Percentiles rank a stretch among this genome's conserved stretches.
These are phyloP conservation scores for Medakamo hakoo DNA, from an alignment of 139 green algal genomes.

Conservation along the genomic window DNA sequence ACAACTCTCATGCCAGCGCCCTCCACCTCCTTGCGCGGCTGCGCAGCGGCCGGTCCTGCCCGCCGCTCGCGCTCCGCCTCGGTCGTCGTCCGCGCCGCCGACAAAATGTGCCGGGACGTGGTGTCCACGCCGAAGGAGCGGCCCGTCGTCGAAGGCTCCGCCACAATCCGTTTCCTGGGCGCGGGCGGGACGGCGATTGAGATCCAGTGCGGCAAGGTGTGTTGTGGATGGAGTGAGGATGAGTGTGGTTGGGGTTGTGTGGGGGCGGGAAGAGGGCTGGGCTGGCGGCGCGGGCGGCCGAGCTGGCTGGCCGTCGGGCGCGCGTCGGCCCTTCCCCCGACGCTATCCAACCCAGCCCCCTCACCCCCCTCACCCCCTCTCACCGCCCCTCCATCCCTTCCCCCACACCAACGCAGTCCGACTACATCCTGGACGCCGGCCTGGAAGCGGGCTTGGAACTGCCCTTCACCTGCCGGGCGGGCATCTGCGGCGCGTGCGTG, in stretches of 20 bases:
- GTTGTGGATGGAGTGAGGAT: neutral
- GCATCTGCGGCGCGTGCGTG: conserved; percentile 68
- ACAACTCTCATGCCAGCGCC: too few relatives aligned
- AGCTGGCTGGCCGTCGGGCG: neutral
- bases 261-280: neutral
- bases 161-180: conserved; percentile 51
- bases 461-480: conserved; percentile 69
- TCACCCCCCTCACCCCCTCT: neutral
- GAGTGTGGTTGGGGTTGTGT: neutral
- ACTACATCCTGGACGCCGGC: conserved; percentile 82
- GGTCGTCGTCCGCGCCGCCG: too few relatives aligned
- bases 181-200: conserved; percentile 25
- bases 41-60: too few relatives aligned
- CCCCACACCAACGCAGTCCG: too few relatives aligned
- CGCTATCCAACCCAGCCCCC: neutral
- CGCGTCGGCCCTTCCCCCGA: too few relatives aligned
- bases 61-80: too few relatives aligned
- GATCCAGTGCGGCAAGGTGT: conserved; percentile 29
- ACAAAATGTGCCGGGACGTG: conserved; percentile 54
- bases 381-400: neutral
- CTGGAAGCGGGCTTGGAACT: conserved; percentile 71
- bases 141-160: conserved; percentile 21
- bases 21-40: neutral
- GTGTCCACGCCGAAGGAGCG: conserved; percentile 20
- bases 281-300: too few relatives aligned